phyloP scores from a whole-genome alignment of 345 rosid species.

The Leavenworthia alabamica region DNA sequence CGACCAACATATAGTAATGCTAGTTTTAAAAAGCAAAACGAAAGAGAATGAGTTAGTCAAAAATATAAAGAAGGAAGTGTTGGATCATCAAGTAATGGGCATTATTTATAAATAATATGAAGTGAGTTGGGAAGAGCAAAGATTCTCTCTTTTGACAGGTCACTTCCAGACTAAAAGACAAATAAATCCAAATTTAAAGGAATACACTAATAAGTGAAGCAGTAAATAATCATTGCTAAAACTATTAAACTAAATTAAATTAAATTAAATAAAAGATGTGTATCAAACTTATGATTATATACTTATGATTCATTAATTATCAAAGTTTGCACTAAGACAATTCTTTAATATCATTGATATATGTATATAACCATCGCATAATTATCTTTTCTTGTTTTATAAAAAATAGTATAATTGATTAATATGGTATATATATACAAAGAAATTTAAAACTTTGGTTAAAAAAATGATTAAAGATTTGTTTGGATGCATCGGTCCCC shows the following conservation, averaged over 20 bases:
- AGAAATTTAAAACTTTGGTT: constrained; percentile 17
- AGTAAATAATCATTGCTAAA: constrained; percentile 16
- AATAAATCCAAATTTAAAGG: constrained; percentile 21
- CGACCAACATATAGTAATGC: constrained; percentile 8
- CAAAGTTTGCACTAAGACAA: constrained; percentile 11
- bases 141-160: constrained; percentile 33
- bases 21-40: not conserved
- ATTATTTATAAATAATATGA: constrained; percentile 24
- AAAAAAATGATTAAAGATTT: constrained; percentile 24
- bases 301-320: constrained; percentile 14
- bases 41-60: constrained; percentile 5
- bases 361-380: not conserved
- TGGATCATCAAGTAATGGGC: constrained; percentile 26
- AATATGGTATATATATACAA: not conserved
- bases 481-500: constrained; percentile 29
- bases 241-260: constrained; percentile 13
- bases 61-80: constrained; percentile 24
- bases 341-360: not conserved
- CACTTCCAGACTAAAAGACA: constrained; percentile 36
- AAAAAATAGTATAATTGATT: not conserved
- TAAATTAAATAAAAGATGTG: constrained; percentile 16
- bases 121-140: constrained; percentile 27
- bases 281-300: constrained; percentile 18
- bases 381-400: not conserved
- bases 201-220: constrained; percentile 21